phyloP scores from a whole-genome alignment of 2,329 filamentous ascomycete species.

The Colletotrichum musae region DNA sequence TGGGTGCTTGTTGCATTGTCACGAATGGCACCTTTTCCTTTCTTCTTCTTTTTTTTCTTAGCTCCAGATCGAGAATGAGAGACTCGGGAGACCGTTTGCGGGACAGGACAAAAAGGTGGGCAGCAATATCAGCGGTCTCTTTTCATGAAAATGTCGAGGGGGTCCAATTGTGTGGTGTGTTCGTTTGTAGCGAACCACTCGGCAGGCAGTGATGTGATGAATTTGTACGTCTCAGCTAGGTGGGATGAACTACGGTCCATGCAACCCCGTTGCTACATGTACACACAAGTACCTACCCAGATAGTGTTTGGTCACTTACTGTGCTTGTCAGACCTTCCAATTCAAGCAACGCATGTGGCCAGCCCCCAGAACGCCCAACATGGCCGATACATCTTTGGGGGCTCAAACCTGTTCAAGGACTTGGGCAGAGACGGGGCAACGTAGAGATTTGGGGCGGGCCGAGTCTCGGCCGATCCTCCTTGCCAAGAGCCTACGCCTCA shows the following conservation, averaged over 20 bases:
- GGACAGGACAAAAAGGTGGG: background rate
- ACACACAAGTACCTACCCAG: background rate
- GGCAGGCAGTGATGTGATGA: background rate
- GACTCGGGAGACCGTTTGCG: background rate
- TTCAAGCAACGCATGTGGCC: background rate
- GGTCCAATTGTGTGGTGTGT: background rate
- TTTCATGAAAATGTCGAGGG: background rate
- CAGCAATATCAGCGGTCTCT: background rate
- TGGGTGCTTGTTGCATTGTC: constrained; percentile 1
- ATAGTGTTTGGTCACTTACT: background rate
- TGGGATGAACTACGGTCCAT: background rate
- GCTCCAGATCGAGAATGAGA: background rate
- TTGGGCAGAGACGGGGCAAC: background rate
- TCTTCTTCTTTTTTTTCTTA: background rate
- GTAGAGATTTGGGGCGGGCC: background rate
- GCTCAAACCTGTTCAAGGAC: background rate
- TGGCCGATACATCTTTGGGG: background rate
- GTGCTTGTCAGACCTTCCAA: background rate
- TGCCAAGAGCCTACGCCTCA: background rate
- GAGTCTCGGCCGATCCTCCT: background rate
- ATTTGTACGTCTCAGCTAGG: background rate
- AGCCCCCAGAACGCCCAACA: background rate
- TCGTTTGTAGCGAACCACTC: background rate
- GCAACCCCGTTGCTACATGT: background rate
- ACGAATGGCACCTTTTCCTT: background rate